Base-by-base conservation (phyloP, 306 rosid genomes). In the Sicyos baderoa region DNA sequence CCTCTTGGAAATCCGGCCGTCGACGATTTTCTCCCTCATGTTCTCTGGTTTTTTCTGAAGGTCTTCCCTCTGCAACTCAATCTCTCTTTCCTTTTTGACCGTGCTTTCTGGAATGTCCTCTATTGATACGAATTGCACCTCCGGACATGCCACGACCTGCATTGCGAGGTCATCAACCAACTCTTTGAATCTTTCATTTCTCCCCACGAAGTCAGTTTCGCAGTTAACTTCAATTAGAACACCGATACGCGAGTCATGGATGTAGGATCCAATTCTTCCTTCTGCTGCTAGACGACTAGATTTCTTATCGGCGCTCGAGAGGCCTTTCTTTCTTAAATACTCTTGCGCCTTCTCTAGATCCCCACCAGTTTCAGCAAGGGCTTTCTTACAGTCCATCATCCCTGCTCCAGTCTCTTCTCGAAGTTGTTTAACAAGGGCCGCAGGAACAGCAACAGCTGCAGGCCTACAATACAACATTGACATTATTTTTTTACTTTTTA, bases 321-420 rank as follows among this genome's bases (percentile, higher is more conserved):
- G 97, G 69, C 99, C 99, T 84, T 94, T 94, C 69, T 90, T 94
- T 47, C 97, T 84, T 49, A 94, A 97, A 79, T 90, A 90, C 76
- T 87, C 99, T 72, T 94, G 99, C 9, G 99, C 99, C 86, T 90
- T 88, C 78, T 90, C 90, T 55, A 90, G 86, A 74, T 90, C 97
- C n/a, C 96, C 97, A 77, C 85, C 95, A 11, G 92, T 84, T 85
- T 88, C 99, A 29, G 99, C 79, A 55, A 90, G 92, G 72, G 96
- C 97, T 83, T 85, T 94, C 96, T 94, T 94, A 76, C 99, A 94
- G 76, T 94, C 97, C 97, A 94, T 94, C 99, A 94, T 94, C 74
- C 97, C 99, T 4, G 96, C 99, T 78, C 96, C 99, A 4, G 97
- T 88, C 83, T 94, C 99, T 67, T 90, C 97, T 19, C 99, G 80